Base-by-base conservation (phyloP, 805 yeast genomes). In the Candida andamanensis region DNA sequence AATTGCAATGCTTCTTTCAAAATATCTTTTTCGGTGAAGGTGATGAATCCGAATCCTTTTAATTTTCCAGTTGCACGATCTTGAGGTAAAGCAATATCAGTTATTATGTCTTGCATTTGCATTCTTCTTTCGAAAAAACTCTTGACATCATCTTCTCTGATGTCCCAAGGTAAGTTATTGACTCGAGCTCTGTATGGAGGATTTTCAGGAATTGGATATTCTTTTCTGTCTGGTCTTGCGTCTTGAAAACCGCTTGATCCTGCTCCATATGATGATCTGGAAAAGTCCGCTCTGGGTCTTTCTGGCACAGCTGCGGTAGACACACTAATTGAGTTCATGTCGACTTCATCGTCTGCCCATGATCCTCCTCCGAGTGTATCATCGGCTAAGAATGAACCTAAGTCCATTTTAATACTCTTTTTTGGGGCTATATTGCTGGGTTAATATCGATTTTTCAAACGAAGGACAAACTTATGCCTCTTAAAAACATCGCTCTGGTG, bases 141-240 rank as follows among this genome's bases (percentile, higher is more conserved):
- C 32, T 57, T 63, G 37, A 83, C 67, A 32, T 68, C 74, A 22
- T 68, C 76, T 58, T 90, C 97, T 28, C 67, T 58, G 27, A 76
- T 73, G 37, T 83, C 89, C 79, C 84, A 82, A 39, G 95, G 85
- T 52, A 92, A 74, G 63, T 89, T 87, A 54, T 76, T 76, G 45
- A 90, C 71, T 56, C 85, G 77, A n/a, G 95, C 97, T 50, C 84
- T 81, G 71, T 61, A 92, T 33, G 99, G 99, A 13, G 97, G 87
- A 32, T 64, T 72, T 48, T 86, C 90, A 28, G 99, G 99, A 39
- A 92, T 71, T 26, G 95, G 95, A 46, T 64, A 82, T 53, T 81
- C 89, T 41, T 66, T 69, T 60, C 85, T 74, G 41, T 73, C 76
- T 43, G 64, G 63, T 44, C 65, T 59, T 26, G 27, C 51, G 42